phyloP scores from a whole-genome alignment of 805 yeast species.

The Scheffersomyces amazonensis region DNA sequence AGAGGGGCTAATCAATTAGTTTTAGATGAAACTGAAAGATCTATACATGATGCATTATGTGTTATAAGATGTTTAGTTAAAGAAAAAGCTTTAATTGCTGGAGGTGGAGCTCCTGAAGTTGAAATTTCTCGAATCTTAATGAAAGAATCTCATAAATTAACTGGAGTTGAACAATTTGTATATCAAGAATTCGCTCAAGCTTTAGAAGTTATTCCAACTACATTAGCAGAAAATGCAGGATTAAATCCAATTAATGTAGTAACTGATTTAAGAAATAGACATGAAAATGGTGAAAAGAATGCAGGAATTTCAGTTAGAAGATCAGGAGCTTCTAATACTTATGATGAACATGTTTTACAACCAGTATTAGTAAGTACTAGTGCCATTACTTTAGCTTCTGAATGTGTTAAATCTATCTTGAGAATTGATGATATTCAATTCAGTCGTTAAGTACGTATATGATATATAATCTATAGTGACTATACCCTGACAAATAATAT shows the following conservation, averaged over 20 bases:
- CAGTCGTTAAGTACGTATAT: slow-evolving; percentile 50
- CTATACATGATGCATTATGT: slow-evolving; percentile 96
- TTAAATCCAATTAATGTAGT: slow-evolving; percentile 87
- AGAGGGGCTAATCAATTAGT: slow-evolving; percentile 93
- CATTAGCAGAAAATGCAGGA: slow-evolving; percentile 94
- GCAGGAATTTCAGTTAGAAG: slow-evolving; percentile 97
- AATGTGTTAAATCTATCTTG: slow-evolving; percentile 91
- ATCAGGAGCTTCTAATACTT: slow-evolving; percentile 88
- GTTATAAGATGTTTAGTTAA: slow-evolving; percentile 86
- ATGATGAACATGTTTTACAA: slow-evolving; percentile 91
- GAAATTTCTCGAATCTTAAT: slow-evolving; percentile 76
- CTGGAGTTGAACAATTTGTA: slow-evolving; percentile 88
- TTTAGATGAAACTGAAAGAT: slow-evolving; percentile 95
- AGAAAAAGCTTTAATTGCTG: slow-evolving; percentile 88
- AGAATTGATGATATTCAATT: slow-evolving; percentile 97
- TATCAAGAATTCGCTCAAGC: slow-evolving; percentile 92
- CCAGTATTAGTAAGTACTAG: slow-evolving; percentile 94
- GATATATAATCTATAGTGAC: too few species aligned
- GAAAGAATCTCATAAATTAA: slow-evolving; percentile 66
- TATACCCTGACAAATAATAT: too few species aligned
- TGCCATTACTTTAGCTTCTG: slow-evolving; percentile 92
- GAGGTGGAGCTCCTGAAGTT: slow-evolving; percentile 98
- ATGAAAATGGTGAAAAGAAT: slow-evolving; percentile 83
- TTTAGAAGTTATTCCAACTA: slow-evolving; percentile 87
- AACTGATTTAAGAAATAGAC: slow-evolving; percentile 87